Conservation (phyloP, 306 rosid genomes). For the Notholithocarpus densiflorus region DNA sequence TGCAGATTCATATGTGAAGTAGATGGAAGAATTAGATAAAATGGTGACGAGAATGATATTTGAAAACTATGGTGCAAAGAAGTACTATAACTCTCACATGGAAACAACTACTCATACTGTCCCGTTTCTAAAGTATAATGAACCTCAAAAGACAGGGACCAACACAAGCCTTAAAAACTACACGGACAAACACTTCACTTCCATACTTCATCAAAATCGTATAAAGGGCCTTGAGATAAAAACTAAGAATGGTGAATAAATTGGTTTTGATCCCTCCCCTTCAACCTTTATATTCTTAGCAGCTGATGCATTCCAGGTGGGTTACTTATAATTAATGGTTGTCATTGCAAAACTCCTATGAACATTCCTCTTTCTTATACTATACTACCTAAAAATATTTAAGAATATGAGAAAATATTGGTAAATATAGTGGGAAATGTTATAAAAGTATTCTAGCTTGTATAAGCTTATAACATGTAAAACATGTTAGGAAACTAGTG, state of each 20-base stretch:
- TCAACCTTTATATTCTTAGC: conserved; percentile 9
- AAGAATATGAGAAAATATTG: too few relatives aligned
- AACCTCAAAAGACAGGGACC: neutral
- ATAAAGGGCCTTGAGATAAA: conserved; percentile 21
- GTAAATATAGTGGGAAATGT: too few relatives aligned
- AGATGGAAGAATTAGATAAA: conserved; percentile 5
- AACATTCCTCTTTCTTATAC: too few relatives aligned
- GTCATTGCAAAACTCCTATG: too few relatives aligned
- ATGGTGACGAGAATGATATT: conserved; percentile 22
- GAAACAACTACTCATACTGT: neutral
- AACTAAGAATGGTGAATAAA: conserved; percentile 11
- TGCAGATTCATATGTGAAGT: neutral
- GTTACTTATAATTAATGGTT: too few relatives aligned
- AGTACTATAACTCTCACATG: neutral
- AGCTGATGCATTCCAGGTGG: conserved; percentile 9
- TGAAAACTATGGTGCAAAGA: conserved; percentile 11
- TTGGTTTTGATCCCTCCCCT: conserved; percentile 16
- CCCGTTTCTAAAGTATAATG: neutral
- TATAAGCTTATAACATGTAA: too few relatives aligned
- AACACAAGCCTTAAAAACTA: neutral
- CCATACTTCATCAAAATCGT: conserved; percentile 16
- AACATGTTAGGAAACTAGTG: too few relatives aligned
- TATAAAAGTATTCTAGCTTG: too few relatives aligned
- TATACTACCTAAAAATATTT: too few relatives aligned
- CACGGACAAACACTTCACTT: conserved; percentile 3